phyloP scores from a whole-genome alignment of 495 filamentous ascomycete species.

The Chaetomium fimeti region DNA sequence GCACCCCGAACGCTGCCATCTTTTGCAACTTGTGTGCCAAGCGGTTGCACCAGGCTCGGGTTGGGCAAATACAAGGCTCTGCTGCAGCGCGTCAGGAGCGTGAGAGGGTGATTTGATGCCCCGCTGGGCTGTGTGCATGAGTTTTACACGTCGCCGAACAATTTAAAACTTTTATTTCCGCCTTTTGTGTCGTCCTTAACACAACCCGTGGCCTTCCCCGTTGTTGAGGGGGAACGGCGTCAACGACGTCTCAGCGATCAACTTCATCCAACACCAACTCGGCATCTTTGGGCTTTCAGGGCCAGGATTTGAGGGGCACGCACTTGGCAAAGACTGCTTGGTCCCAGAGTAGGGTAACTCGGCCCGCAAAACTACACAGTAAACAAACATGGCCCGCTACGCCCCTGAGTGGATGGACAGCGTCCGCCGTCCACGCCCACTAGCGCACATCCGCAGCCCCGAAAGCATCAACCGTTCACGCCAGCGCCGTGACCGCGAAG shows the following conservation, averaged over 20 bases:
- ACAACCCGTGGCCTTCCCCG: too few species aligned
- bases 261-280: neutral
- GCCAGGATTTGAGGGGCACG: neutral
- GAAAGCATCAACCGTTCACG: neutral
- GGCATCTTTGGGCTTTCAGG: too few species aligned
- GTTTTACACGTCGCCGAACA: constrained; percentile 6
- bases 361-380: too few species aligned
- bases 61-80: neutral
- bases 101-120: neutral
- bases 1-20: neutral
- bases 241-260: too few species aligned
- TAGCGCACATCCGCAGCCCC: constrained; percentile 14
- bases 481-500: neutral
- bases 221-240: too few species aligned
- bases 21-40: neutral
- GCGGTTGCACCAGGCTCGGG: neutral
- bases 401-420: constrained; percentile 5
- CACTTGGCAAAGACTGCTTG: neutral
- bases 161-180: neutral
- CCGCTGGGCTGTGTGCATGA: constrained; percentile 1
- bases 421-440: constrained; percentile 10
- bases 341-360: neutral
- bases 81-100: neutral
- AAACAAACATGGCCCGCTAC: constrained; percentile 12
- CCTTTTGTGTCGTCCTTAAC: neutral